A percentile compares a stretch with the other conserved stretches of the same genome.
phyloP scores from a whole-genome alignment of 352 stramenopile species.

The Phytophthora palmivora region DNA sequence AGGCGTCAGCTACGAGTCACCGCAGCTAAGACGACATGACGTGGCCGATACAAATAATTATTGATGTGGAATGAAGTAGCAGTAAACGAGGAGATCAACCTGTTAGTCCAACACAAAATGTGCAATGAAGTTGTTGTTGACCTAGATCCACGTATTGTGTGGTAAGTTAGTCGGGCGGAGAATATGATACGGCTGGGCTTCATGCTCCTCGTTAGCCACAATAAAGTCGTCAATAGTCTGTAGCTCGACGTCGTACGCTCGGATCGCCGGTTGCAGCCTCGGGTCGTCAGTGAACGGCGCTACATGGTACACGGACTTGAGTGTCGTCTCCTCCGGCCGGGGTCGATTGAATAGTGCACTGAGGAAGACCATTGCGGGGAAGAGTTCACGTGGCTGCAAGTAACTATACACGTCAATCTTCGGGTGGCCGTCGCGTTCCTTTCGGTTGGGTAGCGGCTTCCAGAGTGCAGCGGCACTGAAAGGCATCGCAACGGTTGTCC shows the following conservation, averaged over 20 bases:
- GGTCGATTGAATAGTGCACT: slow-evolving; percentile 43
- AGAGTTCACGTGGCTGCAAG: slow-evolving; percentile 29
- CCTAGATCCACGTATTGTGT: slow-evolving; percentile 49
- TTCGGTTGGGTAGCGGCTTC: slow-evolving; percentile 44
- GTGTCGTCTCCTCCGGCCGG: slow-evolving; percentile 34
- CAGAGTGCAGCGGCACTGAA: slow-evolving; percentile 54
- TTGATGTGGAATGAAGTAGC: slow-evolving; percentile 21
- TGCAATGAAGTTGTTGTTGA: slow-evolving; percentile 14
- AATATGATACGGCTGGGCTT: slow-evolving; percentile 41
- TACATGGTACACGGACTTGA: slow-evolving; percentile 33
- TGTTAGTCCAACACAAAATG: too few relatives aligned
- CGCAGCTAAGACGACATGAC: slow-evolving; percentile 20
- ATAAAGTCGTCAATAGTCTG: slow-evolving; percentile 40
- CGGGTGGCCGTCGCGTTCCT: slow-evolving; percentile 28
- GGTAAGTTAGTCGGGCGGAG: slow-evolving; percentile 40
- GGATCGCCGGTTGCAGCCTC: slow-evolving; percentile 29
- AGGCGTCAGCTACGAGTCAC: slow-evolving; percentile 41
- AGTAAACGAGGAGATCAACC: slow-evolving; percentile 7
- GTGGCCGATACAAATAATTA: slow-evolving; percentile 28
- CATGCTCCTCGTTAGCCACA: slow-evolving; percentile 24
- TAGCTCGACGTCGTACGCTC: slow-evolving; percentile 32
- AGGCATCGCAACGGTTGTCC: slow-evolving; percentile 48
- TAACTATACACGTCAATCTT: slow-evolving; percentile 42
- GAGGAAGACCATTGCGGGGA: slow-evolving; percentile 36
- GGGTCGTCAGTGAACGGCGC: slow-evolving; percentile 35